Evolutionary conservation across 306 rosid species (phyloP), one percentile per base, ranked within the genome.

Genomic region (Amphicarpaea edgeworthii): DNA sequence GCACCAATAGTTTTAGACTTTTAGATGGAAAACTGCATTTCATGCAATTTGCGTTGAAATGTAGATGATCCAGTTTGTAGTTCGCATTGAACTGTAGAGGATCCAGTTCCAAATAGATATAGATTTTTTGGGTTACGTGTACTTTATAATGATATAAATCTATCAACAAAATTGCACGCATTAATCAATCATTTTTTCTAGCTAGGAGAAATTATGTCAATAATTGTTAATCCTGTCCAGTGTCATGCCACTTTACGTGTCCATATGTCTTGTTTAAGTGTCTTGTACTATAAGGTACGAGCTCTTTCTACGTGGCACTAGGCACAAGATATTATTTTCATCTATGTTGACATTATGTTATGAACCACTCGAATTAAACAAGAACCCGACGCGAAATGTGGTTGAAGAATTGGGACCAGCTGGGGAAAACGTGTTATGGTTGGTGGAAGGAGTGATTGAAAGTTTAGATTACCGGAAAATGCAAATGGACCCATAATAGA

Each of bases 251-350:
- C 24, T 73, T 26, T 46, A 62, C 62, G 66, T 59, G 66, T 59
- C 21, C 51, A 75, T 32, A 28, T 46, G 49, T 26, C 58, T 12
- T 58, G 14, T 12, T 58, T 12, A 28, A 58, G 12, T 43, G 47
- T 24, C 60, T 74, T 74, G 40, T 28, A 26, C 59, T 41, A 7
- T 17, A 19, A 58, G 69, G 70, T 45, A 42, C 70, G 8, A 28
- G 5, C 5, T 26, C 57, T 26, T 24, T n/a, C 66, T 24, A 16
- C 26, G 78, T 58, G 59, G 45, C 78, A 1, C 58, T n/a, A 6
- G 19, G 15, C n/a, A 7, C 23, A 28, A 17, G 70, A 74, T 43
- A 73, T 60, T 45, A 14, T 59, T 59, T 4, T 2, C 45, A 11
- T 60, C 47, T 45, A 12, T 0, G 3, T 43, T 58, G 3, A 40